These are phyloP conservation scores for Amanita rubescens DNA, from an alignment of 768 basidiomycete species.

Conservation along the genomic window DNA sequence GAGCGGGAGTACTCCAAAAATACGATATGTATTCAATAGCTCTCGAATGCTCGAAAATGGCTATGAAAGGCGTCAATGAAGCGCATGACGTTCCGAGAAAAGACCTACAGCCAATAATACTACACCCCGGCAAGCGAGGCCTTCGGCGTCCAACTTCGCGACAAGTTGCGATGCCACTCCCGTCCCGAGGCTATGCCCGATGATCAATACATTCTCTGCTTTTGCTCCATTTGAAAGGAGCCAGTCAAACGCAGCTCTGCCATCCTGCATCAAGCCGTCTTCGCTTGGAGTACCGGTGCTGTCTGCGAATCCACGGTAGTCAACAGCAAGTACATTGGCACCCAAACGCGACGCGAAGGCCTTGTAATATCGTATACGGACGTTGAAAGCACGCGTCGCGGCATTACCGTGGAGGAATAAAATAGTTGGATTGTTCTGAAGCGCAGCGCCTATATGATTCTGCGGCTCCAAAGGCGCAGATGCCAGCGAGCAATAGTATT, in stretches of 20 bases:
- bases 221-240: slow-evolving; percentile 49
- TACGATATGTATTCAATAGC: slow-evolving; percentile 60
- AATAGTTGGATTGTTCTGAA: slow-evolving; percentile 61
- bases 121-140: slow-evolving; percentile 33
- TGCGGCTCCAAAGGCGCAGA: slow-evolving; percentile 29
- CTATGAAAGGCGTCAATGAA: slow-evolving; percentile 29
- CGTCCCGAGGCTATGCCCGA: slow-evolving; percentile 88
- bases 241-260: slow-evolving; percentile 78
- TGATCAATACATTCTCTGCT: slow-evolving; percentile 55
- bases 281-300: slow-evolving; percentile 76
- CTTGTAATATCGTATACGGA: slow-evolving; percentile 63
- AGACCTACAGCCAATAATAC: slow-evolving; percentile 40
- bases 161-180: slow-evolving; percentile 57
- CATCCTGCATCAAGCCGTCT: slow-evolving; percentile 64
- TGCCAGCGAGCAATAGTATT: slow-evolving; percentile 46
- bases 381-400: slow-evolving; percentile 62
- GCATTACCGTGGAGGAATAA: slow-evolving; percentile 93
- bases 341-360: slow-evolving; percentile 57
- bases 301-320: slow-evolving; percentile 92
- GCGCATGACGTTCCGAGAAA: slow-evolving; percentile 22
- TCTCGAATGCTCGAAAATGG: slow-evolving; percentile 58
- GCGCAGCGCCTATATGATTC: slow-evolving; percentile 42
- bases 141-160: slow-evolving; percentile 39
- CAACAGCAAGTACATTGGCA: slow-evolving; percentile 76
- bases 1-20: slow-evolving; percentile 64